Evolutionary conservation across 176 grass and related monocot genomes (phyloP), one percentile per base, ranked within the genome.

Genomic region (Dendrocalamus sinicus): DNA sequence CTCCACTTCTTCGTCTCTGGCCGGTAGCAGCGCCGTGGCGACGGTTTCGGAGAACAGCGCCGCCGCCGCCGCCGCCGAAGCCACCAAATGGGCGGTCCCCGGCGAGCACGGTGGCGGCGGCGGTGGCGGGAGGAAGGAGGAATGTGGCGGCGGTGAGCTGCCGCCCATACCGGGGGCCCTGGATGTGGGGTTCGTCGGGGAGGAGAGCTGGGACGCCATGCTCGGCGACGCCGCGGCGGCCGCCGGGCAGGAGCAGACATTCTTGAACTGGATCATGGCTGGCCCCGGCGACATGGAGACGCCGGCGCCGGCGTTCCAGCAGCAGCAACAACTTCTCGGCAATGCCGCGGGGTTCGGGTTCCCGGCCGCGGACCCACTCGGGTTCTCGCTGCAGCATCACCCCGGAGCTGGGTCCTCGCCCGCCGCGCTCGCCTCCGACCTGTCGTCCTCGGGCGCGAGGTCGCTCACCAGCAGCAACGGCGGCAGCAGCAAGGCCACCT

Each of bases 201-300:
- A 32, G 9, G 91, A 88, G 35, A 81, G 81, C 41, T 98, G 93
- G 96, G 93, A 98, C 12, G 74, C 91, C 76, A 86, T 90, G 79
- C 89, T 97, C 71, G 64, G 91, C 82, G 69, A 43, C 73, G 70
- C 89, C 11, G 80, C 91, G 28, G 37, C 68, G 5, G 70, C 89
- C 0, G 86, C 78, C 1, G 86, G 75, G 9, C 96, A 91, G 70
- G 96, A 95, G 37, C 96, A 98, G 93, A 89, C 89, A 47, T 98
- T 95, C 75, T 78, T 98, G 52, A 88, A 88, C 85, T 98, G 96
- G 96, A 91, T 95, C 90, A 95, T 95, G 87, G 96, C 60, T 26
- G 91, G 14, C 86, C 91, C 87, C 10, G 96, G 94, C 23, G 91
- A 92, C 57, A 66, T 91, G 39, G 84, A 89, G 14, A 53, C 77